Percentiles rank a stretch among this genome's conserved stretches.
phyloP scores from a whole-genome alignment of 2,329 filamentous ascomycete genomes.

The Fusarium sulawesiense region DNA sequence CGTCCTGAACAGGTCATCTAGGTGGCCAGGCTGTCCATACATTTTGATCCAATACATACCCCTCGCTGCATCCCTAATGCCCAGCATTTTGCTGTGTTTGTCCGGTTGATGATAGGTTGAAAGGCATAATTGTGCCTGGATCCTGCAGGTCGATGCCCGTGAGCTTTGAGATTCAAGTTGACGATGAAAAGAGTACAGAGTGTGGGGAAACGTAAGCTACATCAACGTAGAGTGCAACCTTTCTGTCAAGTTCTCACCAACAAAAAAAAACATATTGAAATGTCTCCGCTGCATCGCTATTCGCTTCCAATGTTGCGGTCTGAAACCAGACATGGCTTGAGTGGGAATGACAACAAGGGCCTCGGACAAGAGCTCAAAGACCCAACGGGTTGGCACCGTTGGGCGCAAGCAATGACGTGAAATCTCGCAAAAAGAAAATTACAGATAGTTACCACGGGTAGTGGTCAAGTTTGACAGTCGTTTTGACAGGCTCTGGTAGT shows the following conservation, averaged over 20 bases:
- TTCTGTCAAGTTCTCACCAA: slow-evolving; percentile 11
- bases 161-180: slow-evolving; percentile 36
- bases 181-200: slow-evolving; percentile 38
- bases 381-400: slow-evolving; percentile 15
- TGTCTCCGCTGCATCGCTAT: slow-evolving; percentile 34
- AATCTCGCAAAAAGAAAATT: background rate
- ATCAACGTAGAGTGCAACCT: slow-evolving; percentile 39
- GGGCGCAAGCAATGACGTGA: slow-evolving; percentile 34
- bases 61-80: slow-evolving; percentile 36
- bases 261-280: slow-evolving; percentile 12
- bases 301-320: slow-evolving; percentile 19
- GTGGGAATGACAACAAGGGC: slow-evolving; percentile 17
- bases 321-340: slow-evolving; percentile 12
- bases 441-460: background rate
- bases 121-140: slow-evolving; percentile 42
- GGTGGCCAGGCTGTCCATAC: slow-evolving; percentile 34
- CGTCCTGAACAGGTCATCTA: slow-evolving; percentile 32
- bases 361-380: slow-evolving; percentile 13
- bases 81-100: slow-evolving; percentile 6
- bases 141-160: slow-evolving; percentile 32
- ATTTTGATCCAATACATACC: slow-evolving; percentile 31
- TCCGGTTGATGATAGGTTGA: slow-evolving; percentile 23
- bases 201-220: slow-evolving; percentile 36
- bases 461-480: background rate
- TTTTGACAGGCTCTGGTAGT: slow-evolving; percentile 10